Conservation (phyloP, 371 early-diverging fungal genomes). For the Mucor plumbeus region DNA sequence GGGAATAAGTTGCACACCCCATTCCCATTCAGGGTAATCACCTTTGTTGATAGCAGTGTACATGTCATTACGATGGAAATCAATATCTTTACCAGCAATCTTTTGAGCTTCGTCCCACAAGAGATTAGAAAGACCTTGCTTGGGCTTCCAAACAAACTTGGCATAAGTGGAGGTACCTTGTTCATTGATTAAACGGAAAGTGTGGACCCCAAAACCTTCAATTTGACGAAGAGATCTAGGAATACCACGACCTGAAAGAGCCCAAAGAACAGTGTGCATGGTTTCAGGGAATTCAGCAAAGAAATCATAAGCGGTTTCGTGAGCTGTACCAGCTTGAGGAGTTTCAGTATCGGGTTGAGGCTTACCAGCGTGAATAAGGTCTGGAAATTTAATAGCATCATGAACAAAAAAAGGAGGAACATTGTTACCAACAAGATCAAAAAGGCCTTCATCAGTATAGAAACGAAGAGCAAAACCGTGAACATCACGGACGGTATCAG, state of each 20-base stretch:
- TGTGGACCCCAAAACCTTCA: constrained; percentile 53
- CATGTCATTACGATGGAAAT: constrained; percentile 58
- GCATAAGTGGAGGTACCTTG: constrained; percentile 45
- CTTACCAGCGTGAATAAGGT: constrained; percentile 57
- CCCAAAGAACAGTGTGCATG: constrained; percentile 54
- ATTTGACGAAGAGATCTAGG: constrained; percentile 50
- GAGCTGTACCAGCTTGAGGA: constrained; percentile 56
- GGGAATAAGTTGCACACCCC: constrained; percentile 53
- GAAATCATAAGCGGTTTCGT: constrained; percentile 59
- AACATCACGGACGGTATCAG: constrained; percentile 62
- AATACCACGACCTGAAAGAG: constrained; percentile 52
- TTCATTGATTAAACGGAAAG: constrained; percentile 56
- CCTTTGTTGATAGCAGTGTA: constrained; percentile 53
- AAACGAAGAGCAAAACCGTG: constrained; percentile 67
- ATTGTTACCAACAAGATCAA: constrained; percentile 44
- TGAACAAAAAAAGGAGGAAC: constrained; percentile 58
- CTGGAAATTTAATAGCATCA: constrained; percentile 57
- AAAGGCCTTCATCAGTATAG: constrained; percentile 63
- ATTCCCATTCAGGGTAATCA: constrained; percentile 57
- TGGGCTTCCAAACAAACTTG: constrained; percentile 63
- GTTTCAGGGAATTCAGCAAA: constrained; percentile 52
- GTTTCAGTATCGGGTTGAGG: constrained; percentile 54
- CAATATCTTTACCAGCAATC: constrained; percentile 58
- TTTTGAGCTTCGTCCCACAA: constrained; percentile 59
- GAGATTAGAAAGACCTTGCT: constrained; percentile 50